Conservation (phyloP, 257 asterid genomes). For the Solanum commersonii region DNA sequence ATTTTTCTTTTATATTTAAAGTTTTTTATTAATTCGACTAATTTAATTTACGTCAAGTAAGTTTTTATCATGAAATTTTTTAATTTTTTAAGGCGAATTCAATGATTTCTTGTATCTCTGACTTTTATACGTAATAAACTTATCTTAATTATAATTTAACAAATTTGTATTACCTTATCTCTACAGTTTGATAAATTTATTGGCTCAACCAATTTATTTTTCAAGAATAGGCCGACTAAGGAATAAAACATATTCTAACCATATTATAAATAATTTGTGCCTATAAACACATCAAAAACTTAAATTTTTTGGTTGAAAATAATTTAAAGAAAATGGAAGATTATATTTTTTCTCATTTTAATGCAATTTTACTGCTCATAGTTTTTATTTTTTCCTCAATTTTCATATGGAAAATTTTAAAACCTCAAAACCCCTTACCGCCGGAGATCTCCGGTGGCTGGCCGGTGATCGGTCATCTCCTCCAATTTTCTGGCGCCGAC, state of each 20-base stretch:
- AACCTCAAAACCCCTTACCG: not conserved
- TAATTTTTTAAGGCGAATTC: rapidly evolving
- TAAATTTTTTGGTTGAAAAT: not conserved
- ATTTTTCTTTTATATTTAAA: not conserved
- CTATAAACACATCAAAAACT: not conserved
- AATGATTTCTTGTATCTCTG: no score
- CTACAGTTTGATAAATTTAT: not conserved
- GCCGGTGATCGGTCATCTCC: conserved; percentile 17
- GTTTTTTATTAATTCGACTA: not conserved
- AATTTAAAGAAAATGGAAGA: not conserved
- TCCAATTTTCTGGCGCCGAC: not conserved
- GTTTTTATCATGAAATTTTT: no score
- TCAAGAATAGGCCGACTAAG: not conserved
- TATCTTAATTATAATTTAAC: not conserved
- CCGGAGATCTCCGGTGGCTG: conserved; percentile 10
- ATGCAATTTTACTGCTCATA: not conserved
- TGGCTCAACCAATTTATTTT: not conserved
- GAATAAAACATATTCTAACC: not conserved
- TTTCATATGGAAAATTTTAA: not conserved
- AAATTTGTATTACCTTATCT: not conserved
- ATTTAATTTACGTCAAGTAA: not conserved
- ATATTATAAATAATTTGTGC: not conserved
- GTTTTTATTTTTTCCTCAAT: not conserved
- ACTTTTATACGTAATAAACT: not conserved
- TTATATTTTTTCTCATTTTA: not conserved